Percentiles rank a stretch among this genome's conserved stretches.
These are phyloP conservation scores for Niebla homalea DNA, from an alignment of 495 filamentous ascomycete genomes.

Conservation along the genomic window DNA sequence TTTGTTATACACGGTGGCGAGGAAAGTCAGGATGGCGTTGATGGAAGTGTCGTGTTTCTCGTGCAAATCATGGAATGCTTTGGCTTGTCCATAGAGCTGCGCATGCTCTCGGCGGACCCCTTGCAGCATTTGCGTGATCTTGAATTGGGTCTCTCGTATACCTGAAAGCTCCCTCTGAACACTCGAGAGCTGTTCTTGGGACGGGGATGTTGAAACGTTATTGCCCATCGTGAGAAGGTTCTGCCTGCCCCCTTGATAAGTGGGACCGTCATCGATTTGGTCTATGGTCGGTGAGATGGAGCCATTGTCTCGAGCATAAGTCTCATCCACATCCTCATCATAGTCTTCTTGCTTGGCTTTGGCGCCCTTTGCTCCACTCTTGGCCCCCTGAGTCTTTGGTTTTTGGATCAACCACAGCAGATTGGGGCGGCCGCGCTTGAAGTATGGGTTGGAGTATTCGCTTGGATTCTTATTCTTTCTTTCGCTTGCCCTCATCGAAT, in stretches of 20 bases:
- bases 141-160: slow-evolving; percentile 70
- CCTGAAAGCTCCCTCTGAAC: slow-evolving; percentile 68
- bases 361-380: slow-evolving; percentile 30
- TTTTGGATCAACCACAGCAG: slow-evolving; percentile 97
- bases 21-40: slow-evolving; percentile 91
- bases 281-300: slow-evolving; percentile 24
- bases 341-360: slow-evolving; percentile 59
- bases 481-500: slow-evolving; percentile 94
- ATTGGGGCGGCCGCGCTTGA: slow-evolving; percentile 84
- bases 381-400: slow-evolving; percentile 58
- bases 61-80: slow-evolving; percentile 80
- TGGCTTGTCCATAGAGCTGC: slow-evolving; percentile 77
- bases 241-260: slow-evolving; percentile 7
- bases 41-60: slow-evolving; percentile 96
- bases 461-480: slow-evolving; percentile 94
- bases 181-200: slow-evolving; percentile 63
- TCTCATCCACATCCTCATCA: slow-evolving; percentile 55
- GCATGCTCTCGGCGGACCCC: slow-evolving; percentile 74
- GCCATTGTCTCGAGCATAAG: slow-evolving; percentile 22
- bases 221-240: slow-evolving; percentile 28
- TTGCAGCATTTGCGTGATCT: slow-evolving; percentile 66
- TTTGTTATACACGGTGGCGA: slow-evolving; percentile 89
- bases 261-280: slow-evolving; percentile 13
- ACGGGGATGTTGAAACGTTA: slow-evolving; percentile 33
- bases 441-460: slow-evolving; percentile 95